Conservation (phyloP, 352 stramenopile genomes). For the Pythium utonaiense region DNA sequence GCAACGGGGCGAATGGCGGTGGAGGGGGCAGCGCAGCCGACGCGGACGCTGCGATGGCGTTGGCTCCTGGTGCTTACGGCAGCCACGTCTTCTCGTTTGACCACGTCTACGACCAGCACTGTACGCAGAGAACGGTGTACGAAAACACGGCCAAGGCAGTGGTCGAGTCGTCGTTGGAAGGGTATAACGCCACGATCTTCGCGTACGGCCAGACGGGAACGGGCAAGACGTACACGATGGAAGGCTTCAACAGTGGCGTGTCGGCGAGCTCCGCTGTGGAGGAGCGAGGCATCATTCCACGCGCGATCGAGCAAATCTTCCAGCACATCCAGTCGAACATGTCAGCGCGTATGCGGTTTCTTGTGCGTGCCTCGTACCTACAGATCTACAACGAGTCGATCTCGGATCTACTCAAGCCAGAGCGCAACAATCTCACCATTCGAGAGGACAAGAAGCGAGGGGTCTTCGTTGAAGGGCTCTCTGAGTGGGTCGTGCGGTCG, state of each 20-base stretch:
- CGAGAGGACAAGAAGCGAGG: conserved; percentile 91
- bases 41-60: not conserved
- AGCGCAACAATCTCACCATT: conserved; percentile 90
- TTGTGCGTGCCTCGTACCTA: conserved; percentile 91
- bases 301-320: conserved; percentile 96
- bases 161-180: conserved; percentile 90
- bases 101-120: conserved; percentile 92
- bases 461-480: conserved; percentile 94
- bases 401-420: conserved; percentile 92
- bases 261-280: conserved; percentile 71
- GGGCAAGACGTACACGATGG: conserved; percentile 97
- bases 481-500: conserved; percentile 92
- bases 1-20: conserved; percentile 6
- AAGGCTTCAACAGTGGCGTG: conserved; percentile 87
- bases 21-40: conserved; percentile 7
- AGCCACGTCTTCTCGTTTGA: conserved; percentile 93
- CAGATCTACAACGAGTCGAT: conserved; percentile 96
- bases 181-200: conserved; percentile 92
- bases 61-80: conserved; percentile 56
- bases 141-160: conserved; percentile 91
- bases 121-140: conserved; percentile 90
- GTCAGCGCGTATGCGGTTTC: conserved; percentile 81
- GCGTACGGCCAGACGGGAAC: conserved; percentile 89
- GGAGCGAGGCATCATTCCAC: conserved; percentile 96
- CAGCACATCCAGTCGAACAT: conserved; percentile 88